Percentiles rank a stretch among this genome's conserved stretches.
These are phyloP conservation scores for Alternaria ventricosa DNA, from an alignment of 2,329 filamentous ascomycete species.

Conservation along the genomic window DNA sequence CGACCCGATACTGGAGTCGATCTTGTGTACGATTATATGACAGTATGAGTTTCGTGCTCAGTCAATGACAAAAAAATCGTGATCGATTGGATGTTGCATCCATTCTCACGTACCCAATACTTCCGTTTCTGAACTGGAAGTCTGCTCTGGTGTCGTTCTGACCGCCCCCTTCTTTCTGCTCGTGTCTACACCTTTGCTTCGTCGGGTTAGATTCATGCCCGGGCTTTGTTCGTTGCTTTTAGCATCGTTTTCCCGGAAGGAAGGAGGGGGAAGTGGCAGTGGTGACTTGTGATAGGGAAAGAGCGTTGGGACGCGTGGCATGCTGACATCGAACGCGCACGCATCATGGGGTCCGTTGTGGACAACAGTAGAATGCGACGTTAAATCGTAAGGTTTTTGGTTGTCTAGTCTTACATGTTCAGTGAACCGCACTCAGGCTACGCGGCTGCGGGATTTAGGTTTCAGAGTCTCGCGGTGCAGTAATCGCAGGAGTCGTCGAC, in stretches of 20 bases:
- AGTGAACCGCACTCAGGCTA: neutral
- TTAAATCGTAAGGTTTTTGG: neutral
- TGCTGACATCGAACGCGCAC: neutral
- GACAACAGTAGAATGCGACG: neutral
- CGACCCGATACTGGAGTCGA: neutral
- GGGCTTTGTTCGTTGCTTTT: neutral
- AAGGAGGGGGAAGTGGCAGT: neutral
- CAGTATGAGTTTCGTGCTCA: neutral
- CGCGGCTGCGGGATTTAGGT: neutral
- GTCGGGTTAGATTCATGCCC: neutral
- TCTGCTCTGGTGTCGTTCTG: neutral
- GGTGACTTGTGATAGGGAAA: neutral
- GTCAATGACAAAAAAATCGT: neutral
- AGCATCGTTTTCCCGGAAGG: neutral
- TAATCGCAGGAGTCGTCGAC: neutral
- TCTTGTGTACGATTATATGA: neutral
- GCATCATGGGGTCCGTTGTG: neutral
- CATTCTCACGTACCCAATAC: neutral
- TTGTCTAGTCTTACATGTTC: neutral
- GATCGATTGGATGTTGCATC: neutral
- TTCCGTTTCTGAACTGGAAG: neutral
- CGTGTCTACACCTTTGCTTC: neutral
- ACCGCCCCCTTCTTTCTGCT: neutral
- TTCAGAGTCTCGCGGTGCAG: neutral
- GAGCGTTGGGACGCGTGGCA: neutral